These are phyloP conservation scores for Helichrysum umbraculigerum DNA, from an alignment of 129 eudicot species.

Conservation along the genomic window DNA sequence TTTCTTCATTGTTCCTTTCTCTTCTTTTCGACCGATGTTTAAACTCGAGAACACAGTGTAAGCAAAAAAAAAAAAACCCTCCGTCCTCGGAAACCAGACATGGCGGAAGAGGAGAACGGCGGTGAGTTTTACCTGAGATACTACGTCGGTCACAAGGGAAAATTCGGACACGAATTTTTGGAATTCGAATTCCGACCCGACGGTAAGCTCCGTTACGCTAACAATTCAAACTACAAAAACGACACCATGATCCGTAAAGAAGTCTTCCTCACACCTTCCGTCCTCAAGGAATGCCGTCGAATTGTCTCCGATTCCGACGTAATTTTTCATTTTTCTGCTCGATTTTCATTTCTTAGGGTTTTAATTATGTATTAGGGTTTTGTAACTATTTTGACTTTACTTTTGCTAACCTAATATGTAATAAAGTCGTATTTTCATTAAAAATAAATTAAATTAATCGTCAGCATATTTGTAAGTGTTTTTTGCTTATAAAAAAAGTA, in stretches of 20 bases:
- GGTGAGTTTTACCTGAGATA: constrained; percentile 92
- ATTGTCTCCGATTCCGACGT: constrained; percentile 88
- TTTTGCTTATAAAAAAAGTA: no score
- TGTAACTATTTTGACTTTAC: neutral
- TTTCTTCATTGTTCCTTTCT: no score
- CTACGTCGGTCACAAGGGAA: constrained; percentile 94
- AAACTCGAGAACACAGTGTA: no score
- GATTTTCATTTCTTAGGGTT: constrained; percentile 13
- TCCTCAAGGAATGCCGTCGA: constrained; percentile 84
- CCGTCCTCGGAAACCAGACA: neutral
- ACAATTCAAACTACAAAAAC: constrained; percentile 95
- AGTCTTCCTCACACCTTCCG: constrained; percentile 87
- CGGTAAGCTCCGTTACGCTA: constrained; percentile 94
- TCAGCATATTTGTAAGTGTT: no score
- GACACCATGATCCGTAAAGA: constrained; percentile 97
- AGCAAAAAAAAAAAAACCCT: no score
- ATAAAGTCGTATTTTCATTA: no score
- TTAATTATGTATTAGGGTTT: neutral
- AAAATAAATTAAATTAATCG: no score
- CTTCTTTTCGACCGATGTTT: no score
- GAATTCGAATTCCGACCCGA: constrained; percentile 98
- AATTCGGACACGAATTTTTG: constrained; percentile 91
- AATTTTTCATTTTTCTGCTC: neutral
- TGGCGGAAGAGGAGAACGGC: constrained; percentile 33
- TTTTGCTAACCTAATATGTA: neutral